Conservation (phyloP, 768 basidiomycete species). For the Phylloporus scabripes region DNA sequence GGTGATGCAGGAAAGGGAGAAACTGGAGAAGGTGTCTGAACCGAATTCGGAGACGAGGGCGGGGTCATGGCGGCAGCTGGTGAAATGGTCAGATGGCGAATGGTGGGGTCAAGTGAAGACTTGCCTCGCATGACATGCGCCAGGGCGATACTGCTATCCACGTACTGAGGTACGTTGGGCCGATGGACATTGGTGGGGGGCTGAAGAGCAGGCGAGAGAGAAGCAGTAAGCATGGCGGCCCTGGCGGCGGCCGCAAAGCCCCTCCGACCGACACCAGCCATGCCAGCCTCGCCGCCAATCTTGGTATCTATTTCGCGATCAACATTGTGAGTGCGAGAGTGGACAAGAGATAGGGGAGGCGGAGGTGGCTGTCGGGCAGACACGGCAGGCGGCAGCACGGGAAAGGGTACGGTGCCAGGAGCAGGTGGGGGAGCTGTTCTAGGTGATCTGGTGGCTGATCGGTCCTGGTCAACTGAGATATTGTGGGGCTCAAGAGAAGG, state of each 20-base stretch:
- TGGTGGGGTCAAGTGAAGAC: slow-evolving; percentile 4
- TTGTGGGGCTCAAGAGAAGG: slow-evolving; percentile 14
- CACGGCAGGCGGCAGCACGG: slow-evolving; percentile 2
- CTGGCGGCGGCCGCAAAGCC: slow-evolving; percentile 75
- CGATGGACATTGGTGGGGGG: slow-evolving; percentile 17
- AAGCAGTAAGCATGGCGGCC: slow-evolving; percentile 45
- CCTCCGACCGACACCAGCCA: slow-evolving; percentile 87
- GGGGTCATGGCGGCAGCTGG: slow-evolving; percentile 28
- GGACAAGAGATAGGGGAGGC: slow-evolving; percentile 11
- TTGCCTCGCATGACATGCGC: slow-evolving; percentile 28
- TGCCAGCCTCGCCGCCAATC: slow-evolving; percentile 70
- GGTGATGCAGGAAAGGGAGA: slow-evolving; percentile 29
- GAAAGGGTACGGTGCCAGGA: slow-evolving; percentile 13
- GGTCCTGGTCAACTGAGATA: slow-evolving; percentile 1
- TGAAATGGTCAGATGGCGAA: slow-evolving; percentile 8
- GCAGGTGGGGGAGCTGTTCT: slow-evolving; percentile 10
- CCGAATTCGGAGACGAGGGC: slow-evolving; percentile 32
- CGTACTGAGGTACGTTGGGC: slow-evolving; percentile 37
- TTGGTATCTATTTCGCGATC: slow-evolving; percentile 57
- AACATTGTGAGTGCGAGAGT: slow-evolving; percentile 1
- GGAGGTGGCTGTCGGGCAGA: slow-evolving; percentile 18
- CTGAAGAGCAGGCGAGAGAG: slow-evolving; percentile 12
- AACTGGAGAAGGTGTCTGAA: slow-evolving; percentile 29
- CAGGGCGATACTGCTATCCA: slow-evolving; percentile 41
- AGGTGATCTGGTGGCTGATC: slow-evolving; percentile 3